Evolutionary conservation across 2,329 filamentous ascomycete genomes (phyloP), one percentile per base, ranked within the genome.

Genomic region (Scytalidium lignicola): DNA sequence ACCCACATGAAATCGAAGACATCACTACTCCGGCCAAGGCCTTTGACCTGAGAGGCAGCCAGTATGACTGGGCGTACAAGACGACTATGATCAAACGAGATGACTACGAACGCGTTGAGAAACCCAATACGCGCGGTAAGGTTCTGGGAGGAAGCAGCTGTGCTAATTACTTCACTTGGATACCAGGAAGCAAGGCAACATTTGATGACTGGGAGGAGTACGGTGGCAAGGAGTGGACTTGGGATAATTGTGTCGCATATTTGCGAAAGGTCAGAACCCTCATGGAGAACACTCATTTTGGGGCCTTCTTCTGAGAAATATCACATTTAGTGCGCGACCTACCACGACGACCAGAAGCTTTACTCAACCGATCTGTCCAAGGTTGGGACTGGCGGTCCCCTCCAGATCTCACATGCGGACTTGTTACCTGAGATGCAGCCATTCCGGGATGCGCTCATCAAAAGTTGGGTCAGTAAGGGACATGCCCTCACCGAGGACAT

Each of bases 91-190:
- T 83, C 59, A 72, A 80, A 48, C 72, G 78, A 2, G 67, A 71
- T 10, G 78, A 83, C 56, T 83, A 83, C 58, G 74, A 75, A 45
- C 76, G 80, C 10, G 68, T 83, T 32, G 79, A 84, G 60, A 82
- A 83, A 67, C 79, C 79, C 42, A 83, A 83, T 59, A 82, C 67
- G 8, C 62, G 67, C 18, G 68, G 69, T 2, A 68, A 67, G 47
- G 55, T 63, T 2, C 60, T 70, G 1, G 67, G 70, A 19, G 67
- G 68, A 8, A 79, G 9, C 73, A 80, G 39, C 76, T 81, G 9
- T 80, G 80, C 63, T 71, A 85, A 85, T 65, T 85, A 84, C 62
- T 83, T 78, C 63, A 82, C 79, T 13, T 85, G 80, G 80, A 70
- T 82, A 4, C 78, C 74, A 1, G 81, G 80, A 2, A 76, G 72